Evolutionary conservation across 2,329 filamentous ascomycete genomes (phyloP).

Genomic region (Colletotrichum godetiae): DNA sequence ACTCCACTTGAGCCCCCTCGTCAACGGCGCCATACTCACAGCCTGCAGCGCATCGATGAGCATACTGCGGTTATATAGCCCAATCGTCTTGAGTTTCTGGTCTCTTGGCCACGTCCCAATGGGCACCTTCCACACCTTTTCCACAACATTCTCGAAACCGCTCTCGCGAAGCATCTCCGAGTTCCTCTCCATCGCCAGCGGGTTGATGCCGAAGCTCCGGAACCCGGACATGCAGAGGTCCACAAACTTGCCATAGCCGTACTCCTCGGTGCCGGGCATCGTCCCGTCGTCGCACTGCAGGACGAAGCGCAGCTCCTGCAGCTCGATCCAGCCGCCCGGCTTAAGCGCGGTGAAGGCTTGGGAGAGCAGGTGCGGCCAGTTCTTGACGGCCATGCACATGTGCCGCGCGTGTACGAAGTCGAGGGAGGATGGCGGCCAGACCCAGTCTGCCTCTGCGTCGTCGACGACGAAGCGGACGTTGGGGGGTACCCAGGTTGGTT

Average conservation of each 20-base stretch:
- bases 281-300: slow-evolving; percentile 50
- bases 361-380: slow-evolving; percentile 44
- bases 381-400: slow-evolving; percentile 52
- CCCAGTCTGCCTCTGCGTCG: slow-evolving; percentile 47
- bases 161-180: slow-evolving; percentile 58
- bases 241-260: slow-evolving; percentile 63
- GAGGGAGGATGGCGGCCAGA: slow-evolving; percentile 34
- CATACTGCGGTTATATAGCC: slow-evolving; percentile 38
- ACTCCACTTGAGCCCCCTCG: slow-evolving; percentile 52
- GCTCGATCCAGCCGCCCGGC: slow-evolving; percentile 58
- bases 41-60: slow-evolving; percentile 26
- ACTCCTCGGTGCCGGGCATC: slow-evolving; percentile 51
- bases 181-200: slow-evolving; percentile 62
- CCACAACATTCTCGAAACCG: slow-evolving; percentile 39
- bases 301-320: slow-evolving; percentile 56
- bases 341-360: slow-evolving; percentile 47
- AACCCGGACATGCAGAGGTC: slow-evolving; percentile 59
- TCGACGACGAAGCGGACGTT: slow-evolving; percentile 52
- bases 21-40: slow-evolving; percentile 50
- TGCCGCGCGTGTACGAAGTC: slow-evolving; percentile 49
- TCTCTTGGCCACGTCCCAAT: slow-evolving; percentile 38
- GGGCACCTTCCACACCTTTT: slow-evolving; percentile 39
- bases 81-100: slow-evolving; percentile 34
- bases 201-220: slow-evolving; percentile 56
- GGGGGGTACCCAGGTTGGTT: slow-evolving; percentile 52